Conservation (phyloP, 306 rosid genomes). For the Rosa lucieae region DNA sequence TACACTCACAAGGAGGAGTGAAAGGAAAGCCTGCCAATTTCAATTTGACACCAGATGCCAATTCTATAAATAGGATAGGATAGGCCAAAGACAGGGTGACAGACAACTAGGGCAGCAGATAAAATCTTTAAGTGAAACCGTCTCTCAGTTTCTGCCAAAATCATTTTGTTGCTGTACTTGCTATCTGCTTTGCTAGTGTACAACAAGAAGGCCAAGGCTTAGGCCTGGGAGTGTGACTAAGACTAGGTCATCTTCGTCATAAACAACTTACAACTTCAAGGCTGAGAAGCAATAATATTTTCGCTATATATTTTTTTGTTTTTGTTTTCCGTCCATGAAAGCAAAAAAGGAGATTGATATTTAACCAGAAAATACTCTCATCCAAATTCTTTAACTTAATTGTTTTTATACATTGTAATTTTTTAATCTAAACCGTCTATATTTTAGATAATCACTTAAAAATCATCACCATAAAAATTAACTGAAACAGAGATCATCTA, state of each 20-base stretch:
- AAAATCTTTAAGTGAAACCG: not conserved
- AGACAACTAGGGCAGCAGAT: not conserved
- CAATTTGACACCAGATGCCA: conserved; percentile 23
- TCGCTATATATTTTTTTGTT: not conserved
- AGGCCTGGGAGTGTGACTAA: not conserved
- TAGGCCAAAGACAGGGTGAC: conserved; percentile 2
- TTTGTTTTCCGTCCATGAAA: not conserved
- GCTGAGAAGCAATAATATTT: not conserved
- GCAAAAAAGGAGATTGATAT: not conserved
- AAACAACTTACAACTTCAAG: conserved; percentile 8
- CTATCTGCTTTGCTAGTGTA: not conserved
- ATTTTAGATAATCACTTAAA: too few species aligned
- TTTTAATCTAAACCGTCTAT: too few species aligned
- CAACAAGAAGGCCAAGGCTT: not conserved
- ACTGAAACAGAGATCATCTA: too few species aligned
- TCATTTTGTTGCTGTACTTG: not conserved
- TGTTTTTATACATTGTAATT: too few species aligned
- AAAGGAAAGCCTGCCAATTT: conserved; percentile 2
- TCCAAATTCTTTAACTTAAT: not conserved
- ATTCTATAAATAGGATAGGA: not conserved
- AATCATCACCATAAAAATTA: not conserved
- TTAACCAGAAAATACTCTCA: not conserved
- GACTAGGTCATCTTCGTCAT: not conserved
- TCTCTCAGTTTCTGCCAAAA: not conserved
- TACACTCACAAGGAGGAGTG: too few species aligned